Evolutionary conservation across 2,329 filamentous ascomycete genomes (phyloP).

Genomic region (Ophiocordyceps australis): DNA sequence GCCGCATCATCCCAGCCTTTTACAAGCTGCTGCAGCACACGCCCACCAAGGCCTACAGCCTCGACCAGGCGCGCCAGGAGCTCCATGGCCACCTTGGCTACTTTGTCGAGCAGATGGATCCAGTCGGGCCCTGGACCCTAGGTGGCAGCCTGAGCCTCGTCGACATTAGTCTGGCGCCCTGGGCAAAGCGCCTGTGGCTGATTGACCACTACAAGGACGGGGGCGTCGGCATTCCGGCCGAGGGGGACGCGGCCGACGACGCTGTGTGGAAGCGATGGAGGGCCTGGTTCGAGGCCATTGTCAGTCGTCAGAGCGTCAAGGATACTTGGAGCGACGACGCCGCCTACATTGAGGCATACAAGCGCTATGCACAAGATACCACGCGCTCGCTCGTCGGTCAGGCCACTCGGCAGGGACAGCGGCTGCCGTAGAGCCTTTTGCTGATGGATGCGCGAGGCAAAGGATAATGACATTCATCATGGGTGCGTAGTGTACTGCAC

Average conservation of each 20-base stretch:
- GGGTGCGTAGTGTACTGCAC: too few relatives aligned
- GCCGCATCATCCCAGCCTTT: slow-evolving; percentile 48
- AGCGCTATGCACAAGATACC: slow-evolving; percentile 45
- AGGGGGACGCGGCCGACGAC: slow-evolving; percentile 38
- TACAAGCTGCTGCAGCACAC: slow-evolving; percentile 44
- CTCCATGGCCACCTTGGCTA: slow-evolving; percentile 40
- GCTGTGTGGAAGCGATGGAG: slow-evolving; percentile 45
- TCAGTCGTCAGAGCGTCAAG: slow-evolving; percentile 40
- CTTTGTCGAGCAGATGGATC: slow-evolving; percentile 43
- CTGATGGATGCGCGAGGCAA: too few relatives aligned
- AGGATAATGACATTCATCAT: too few relatives aligned
- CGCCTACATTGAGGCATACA: slow-evolving; percentile 51
- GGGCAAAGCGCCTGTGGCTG: slow-evolving; percentile 53
- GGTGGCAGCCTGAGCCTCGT: slow-evolving; percentile 46
- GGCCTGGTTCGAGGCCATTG: slow-evolving; percentile 42
- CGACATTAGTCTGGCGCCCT: slow-evolving; percentile 55
- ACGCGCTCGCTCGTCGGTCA: slow-evolving; percentile 43
- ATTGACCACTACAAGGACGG: slow-evolving; percentile 57
- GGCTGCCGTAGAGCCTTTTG: slow-evolving; percentile 38
- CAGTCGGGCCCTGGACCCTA: slow-evolving; percentile 42
- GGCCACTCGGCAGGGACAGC: slow-evolving; percentile 42
- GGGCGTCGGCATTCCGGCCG: slow-evolving; percentile 26
- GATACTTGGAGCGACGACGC: slow-evolving; percentile 51
- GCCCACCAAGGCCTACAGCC: slow-evolving; percentile 23
- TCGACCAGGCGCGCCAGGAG: slow-evolving; percentile 35